Evolutionary conservation across 805 yeast genomes (phyloP).

Genomic region (Pichia thaimueangensis): DNA sequence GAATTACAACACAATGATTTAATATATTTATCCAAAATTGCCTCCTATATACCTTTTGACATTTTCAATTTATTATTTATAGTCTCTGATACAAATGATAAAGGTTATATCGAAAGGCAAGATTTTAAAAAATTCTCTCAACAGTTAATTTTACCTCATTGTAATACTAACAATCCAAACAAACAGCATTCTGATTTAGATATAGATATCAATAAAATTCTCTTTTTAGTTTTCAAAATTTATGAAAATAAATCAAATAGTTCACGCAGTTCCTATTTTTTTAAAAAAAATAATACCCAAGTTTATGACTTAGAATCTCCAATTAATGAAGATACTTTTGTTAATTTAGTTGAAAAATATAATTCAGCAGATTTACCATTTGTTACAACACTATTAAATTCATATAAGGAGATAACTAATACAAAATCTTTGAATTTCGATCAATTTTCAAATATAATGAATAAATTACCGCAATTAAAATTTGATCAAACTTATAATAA

Average conservation of each 20-base stretch:
- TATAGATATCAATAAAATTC: slow-evolving; percentile 40
- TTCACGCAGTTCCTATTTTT: neutral
- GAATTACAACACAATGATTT: slow-evolving; percentile 16
- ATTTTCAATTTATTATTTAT: slow-evolving; percentile 69
- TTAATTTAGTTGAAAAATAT: slow-evolving; percentile 7
- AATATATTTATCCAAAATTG: slow-evolving; percentile 18
- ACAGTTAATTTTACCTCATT: slow-evolving; percentile 27
- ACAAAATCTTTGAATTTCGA: slow-evolving; percentile 4
- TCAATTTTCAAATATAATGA: slow-evolving; percentile 21
- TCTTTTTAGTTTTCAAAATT: slow-evolving; percentile 48
- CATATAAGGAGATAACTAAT: neutral
- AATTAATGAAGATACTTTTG: slow-evolving; percentile 3
- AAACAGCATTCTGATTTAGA: slow-evolving; percentile 38
- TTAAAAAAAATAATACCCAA: neutral
- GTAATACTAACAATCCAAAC: neutral
- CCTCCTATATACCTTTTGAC: slow-evolving; percentile 40
- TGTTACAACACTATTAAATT: slow-evolving; percentile 13
- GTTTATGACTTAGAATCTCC: slow-evolving; percentile 2
- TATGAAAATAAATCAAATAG: slow-evolving; percentile 31
- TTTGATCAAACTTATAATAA: slow-evolving; percentile 17
- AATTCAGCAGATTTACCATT: slow-evolving; percentile 11
- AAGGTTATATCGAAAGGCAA: slow-evolving; percentile 46
- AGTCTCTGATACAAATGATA: slow-evolving; percentile 66
- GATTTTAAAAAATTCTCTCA: slow-evolving; percentile 75
- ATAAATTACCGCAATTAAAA: slow-evolving; percentile 24